Evolutionary conservation across 208 protist species (phyloP).

Genomic region (Crithidia bombi): DNA sequence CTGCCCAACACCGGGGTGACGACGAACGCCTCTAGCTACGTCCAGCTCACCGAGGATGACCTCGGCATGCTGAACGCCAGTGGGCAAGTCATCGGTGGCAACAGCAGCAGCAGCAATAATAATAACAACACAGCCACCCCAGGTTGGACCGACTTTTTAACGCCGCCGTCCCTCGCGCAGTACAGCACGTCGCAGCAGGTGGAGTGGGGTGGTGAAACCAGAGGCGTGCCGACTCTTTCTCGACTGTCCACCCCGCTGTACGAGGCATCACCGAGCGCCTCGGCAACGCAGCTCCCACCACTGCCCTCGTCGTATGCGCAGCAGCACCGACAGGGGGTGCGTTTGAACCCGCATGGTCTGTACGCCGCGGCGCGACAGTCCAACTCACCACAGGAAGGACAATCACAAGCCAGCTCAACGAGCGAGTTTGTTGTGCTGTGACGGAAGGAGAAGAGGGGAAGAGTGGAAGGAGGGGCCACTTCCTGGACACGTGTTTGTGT

Average conservation of each 20-base stretch:
- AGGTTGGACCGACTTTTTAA: slow-evolving; percentile 1
- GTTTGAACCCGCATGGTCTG: slow-evolving; percentile 1
- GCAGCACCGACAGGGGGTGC: slow-evolving; percentile 3
- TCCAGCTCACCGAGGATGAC: slow-evolving; percentile 33
- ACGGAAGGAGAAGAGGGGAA: too few relatives aligned
- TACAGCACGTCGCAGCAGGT: not conserved
- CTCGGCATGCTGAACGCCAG: slow-evolving; percentile 17
- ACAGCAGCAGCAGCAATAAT: not conserved
- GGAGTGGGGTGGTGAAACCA: slow-evolving; percentile 15
- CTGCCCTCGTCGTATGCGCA: not conserved
- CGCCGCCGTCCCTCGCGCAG: slow-evolving; percentile 2
- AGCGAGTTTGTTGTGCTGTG: slow-evolving; percentile 32
- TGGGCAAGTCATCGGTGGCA: slow-evolving; percentile 1
- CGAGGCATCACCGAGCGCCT: slow-evolving; percentile 6
- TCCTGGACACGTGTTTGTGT: too few relatives aligned
- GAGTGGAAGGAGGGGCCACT: too few relatives aligned
- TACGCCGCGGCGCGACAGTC: not conserved
- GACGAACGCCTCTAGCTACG: slow-evolving; percentile 29
- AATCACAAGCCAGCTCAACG: slow-evolving; percentile 26
- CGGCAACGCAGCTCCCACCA: not conserved
- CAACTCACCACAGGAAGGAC: slow-evolving; percentile 1
- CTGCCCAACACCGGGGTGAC: slow-evolving; percentile 13
- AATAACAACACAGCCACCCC: too few relatives aligned
- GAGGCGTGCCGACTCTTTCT: slow-evolving; percentile 2
- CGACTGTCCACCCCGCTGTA: slow-evolving; percentile 10